A percentile compares a stretch with the other conserved stretches of the same genome.
Evolutionary conservation across 2,329 filamentous ascomycete genomes (phyloP).

Genomic region (Huntiella abstrusa): DNA sequence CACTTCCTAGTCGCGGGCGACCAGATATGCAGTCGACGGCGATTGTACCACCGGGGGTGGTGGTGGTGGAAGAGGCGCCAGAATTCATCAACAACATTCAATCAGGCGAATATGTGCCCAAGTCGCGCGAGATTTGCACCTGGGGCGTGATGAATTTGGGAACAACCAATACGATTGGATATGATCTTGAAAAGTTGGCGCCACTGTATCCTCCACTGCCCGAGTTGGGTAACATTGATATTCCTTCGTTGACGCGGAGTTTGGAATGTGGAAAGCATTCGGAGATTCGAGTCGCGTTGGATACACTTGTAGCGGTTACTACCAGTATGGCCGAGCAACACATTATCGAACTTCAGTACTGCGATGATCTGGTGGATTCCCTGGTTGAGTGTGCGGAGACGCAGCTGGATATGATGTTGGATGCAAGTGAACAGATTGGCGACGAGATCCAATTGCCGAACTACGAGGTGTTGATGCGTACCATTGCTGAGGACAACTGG

Average conservation of each 20-base stretch:
- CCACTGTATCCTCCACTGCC: slow-evolving; percentile 56
- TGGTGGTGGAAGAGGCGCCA: slow-evolving; percentile 11
- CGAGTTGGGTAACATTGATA: slow-evolving; percentile 76
- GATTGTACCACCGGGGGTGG: slow-evolving; percentile 17
- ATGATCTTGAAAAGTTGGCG: slow-evolving; percentile 47
- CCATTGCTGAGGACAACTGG: slow-evolving; percentile 56
- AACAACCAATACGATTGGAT: slow-evolving; percentile 43
- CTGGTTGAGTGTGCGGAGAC: slow-evolving; percentile 82
- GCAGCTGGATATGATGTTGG: slow-evolving; percentile 66
- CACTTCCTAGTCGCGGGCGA: background rate
- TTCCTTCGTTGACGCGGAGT: slow-evolving; percentile 74
- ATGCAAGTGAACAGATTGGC: slow-evolving; percentile 68
- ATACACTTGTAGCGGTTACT: slow-evolving; percentile 54
- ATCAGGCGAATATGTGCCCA: slow-evolving; percentile 33
- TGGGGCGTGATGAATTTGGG: slow-evolving; percentile 58
- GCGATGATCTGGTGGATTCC: slow-evolving; percentile 76
- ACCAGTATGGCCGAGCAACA: slow-evolving; percentile 45
- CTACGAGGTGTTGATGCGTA: slow-evolving; percentile 73
- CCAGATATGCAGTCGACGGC: background rate
- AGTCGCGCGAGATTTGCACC: slow-evolving; percentile 33
- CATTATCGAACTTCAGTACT: slow-evolving; percentile 48
- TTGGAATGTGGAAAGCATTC: slow-evolving; percentile 76
- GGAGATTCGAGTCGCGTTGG: slow-evolving; percentile 77
- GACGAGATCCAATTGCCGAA: slow-evolving; percentile 66
- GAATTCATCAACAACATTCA: slow-evolving; percentile 3